Evolutionary conservation across 1,139 yeast species (phyloP).

Genomic region (Pichia sp.): DNA sequence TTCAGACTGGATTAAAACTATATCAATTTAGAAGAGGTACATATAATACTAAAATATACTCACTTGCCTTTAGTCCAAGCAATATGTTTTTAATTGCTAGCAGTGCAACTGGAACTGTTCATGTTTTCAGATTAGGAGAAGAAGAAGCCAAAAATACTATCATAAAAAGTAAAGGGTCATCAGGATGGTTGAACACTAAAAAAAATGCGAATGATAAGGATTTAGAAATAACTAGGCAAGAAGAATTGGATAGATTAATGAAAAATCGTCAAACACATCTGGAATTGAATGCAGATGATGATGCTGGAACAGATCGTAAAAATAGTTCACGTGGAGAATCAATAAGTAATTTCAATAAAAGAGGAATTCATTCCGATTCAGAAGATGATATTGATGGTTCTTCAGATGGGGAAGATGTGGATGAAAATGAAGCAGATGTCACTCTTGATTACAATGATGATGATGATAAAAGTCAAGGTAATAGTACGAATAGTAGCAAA

Average conservation of each 20-base stretch:
- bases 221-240: constrained; percentile 14
- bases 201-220: constrained; percentile 10
- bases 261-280: constrained; percentile 10
- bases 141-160: constrained; percentile 43
- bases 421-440: constrained; percentile 10
- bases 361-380: constrained; percentile 12
- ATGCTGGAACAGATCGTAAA: constrained; percentile 1
- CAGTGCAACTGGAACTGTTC: constrained; percentile 89
- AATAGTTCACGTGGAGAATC: neutral
- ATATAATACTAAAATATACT: constrained; percentile 82
- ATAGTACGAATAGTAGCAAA: neutral
- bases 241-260: constrained; percentile 15
- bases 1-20: constrained; percentile 72
- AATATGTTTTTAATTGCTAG: constrained; percentile 74
- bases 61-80: constrained; percentile 72
- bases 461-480: neutral
- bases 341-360: neutral
- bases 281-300: constrained; percentile 3
- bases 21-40: constrained; percentile 93
- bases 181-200: constrained; percentile 14
- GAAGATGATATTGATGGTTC: constrained; percentile 17
- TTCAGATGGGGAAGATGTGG: constrained; percentile 17
- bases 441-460: constrained; percentile 6
- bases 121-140: constrained; percentile 69
- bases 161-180: constrained; percentile 14